Evolutionary conservation across 257 asterid genomes (phyloP).

Genomic region (Primulina tabacum): DNA sequence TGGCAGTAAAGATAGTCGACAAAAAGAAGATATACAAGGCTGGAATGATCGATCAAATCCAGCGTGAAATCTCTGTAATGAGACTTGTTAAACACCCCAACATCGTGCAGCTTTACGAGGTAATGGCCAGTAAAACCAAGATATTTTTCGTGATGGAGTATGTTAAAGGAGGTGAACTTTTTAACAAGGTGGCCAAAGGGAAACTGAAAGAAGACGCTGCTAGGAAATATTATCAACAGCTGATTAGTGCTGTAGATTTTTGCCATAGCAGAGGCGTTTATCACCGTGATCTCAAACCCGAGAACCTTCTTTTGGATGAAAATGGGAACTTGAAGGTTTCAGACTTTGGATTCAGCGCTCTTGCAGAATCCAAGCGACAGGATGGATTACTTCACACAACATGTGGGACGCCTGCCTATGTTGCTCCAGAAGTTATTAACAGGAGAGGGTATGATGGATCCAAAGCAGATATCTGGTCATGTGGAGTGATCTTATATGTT

Average conservation of each 20-base stretch:
- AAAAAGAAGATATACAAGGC: conserved; percentile 40
- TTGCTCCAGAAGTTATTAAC: conserved; percentile 77
- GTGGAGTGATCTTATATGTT: conserved; percentile 77
- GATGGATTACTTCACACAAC: conserved; percentile 71
- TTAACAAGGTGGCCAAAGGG: conserved; percentile 38
- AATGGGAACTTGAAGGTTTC: conserved; percentile 40
- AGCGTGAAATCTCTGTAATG: conserved; percentile 50
- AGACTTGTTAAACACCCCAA: conserved; percentile 37
- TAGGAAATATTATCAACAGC: conserved; percentile 43
- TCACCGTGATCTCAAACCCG: conserved; percentile 48
- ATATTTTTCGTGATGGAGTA: conserved; percentile 46
- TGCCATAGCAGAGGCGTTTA: conserved; percentile 45
- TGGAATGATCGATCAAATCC: conserved; percentile 47
- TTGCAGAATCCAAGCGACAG: conserved; percentile 50
- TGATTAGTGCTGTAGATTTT: conserved; percentile 44
- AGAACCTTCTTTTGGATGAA: conserved; percentile 46
- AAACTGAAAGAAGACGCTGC: conserved; percentile 44
- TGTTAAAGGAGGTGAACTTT: conserved; percentile 46
- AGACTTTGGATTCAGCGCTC: conserved; percentile 52
- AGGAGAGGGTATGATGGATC: conserved; percentile 75
- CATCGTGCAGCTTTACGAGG: conserved; percentile 43
- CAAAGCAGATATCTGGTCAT: conserved; percentile 79
- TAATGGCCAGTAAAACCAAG: conserved; percentile 44
- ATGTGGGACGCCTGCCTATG: conserved; percentile 87
- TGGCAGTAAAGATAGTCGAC: conserved; percentile 73